Conservation (phyloP, 495 filamentous ascomycete genomes). For the Podospora comata region DNA sequence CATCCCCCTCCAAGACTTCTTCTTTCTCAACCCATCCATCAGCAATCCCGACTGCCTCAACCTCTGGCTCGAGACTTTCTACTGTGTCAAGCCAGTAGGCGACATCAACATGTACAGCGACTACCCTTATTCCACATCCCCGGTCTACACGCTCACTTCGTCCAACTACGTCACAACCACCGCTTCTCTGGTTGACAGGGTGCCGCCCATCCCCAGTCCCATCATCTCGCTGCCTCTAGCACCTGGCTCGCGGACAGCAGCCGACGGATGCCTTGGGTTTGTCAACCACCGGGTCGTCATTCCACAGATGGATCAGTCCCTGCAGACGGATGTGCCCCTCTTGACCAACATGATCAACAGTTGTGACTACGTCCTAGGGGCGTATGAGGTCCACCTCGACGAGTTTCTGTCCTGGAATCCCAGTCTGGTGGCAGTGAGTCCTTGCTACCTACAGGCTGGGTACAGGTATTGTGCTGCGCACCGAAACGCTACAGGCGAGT, state of each 20-base stretch:
- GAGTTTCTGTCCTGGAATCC: background rate
- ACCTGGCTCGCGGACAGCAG: background rate
- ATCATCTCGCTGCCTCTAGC: background rate
- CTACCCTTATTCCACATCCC: background rate
- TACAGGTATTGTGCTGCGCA: background rate
- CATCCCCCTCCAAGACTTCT: no score
- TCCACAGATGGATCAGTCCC: no score
- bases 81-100: background rate
- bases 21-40: conserved; percentile 22
- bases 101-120: background rate
- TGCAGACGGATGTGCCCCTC: background rate
- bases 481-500: background rate
- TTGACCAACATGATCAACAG: background rate
- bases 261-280: background rate
- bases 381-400: background rate
- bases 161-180: background rate
- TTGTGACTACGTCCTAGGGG: background rate
- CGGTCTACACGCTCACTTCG: background rate
- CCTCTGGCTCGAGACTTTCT: conserved; percentile 8
- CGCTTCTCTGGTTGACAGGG: background rate
- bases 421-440: background rate
- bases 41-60: conserved; percentile 35
- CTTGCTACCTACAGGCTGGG: background rate
- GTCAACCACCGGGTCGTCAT: background rate
- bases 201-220: no score